A percentile compares a stretch with the other conserved stretches of the same genome.
Conservation (phyloP, 768 basidiomycete species). For the Hypholoma sublateritium region DNA sequence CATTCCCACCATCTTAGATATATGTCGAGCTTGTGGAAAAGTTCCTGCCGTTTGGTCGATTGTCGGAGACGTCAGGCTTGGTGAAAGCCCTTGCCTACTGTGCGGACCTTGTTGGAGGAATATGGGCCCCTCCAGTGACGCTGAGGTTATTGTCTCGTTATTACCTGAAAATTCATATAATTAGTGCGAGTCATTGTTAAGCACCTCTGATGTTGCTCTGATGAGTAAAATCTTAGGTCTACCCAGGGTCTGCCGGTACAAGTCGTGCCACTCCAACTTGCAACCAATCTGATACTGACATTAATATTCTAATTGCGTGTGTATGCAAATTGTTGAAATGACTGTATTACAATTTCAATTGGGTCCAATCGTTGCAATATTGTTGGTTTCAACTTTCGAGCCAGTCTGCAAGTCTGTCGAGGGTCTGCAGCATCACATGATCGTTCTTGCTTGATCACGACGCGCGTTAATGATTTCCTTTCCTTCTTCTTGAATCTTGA, state of each 20-base stretch:
- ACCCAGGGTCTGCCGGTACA: too few relatives aligned
- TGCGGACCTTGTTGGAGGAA: constrained; percentile 74
- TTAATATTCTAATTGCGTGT: not conserved
- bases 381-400: too few relatives aligned
- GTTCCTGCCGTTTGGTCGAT: constrained; percentile 70
- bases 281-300: too few relatives aligned
- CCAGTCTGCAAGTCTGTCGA: too few relatives aligned
- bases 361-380: not conserved
- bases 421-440: not conserved
- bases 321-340: not conserved
- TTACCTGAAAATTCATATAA: constrained; percentile 36
- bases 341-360: not conserved
- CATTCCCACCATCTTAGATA: constrained; percentile 57
- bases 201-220: not conserved
- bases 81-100: constrained; percentile 75
- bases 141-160: constrained; percentile 49
- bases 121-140: constrained; percentile 57
- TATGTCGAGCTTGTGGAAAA: constrained; percentile 70
- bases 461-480: not conserved
- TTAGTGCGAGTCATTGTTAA: not conserved
- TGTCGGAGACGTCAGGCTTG: constrained; percentile 69
- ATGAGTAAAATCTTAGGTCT: too few relatives aligned
- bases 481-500: not conserved
- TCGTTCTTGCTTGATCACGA: not conserved
- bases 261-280: too few relatives aligned